Evolutionary conservation across 371 early-diverging fungal genomes (phyloP).

Genomic region (Mortierella sp.): DNA sequence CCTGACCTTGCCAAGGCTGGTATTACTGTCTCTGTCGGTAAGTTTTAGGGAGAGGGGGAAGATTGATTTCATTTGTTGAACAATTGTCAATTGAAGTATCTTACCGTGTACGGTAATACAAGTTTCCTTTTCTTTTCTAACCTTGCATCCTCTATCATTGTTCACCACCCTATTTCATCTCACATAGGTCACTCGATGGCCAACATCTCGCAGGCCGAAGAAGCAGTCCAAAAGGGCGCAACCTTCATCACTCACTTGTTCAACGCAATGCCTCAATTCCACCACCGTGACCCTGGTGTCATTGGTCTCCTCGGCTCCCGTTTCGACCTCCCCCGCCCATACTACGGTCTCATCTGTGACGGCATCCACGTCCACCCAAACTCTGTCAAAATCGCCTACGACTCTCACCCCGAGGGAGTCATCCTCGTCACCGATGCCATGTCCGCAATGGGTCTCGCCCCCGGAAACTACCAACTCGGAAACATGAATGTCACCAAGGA

Average conservation of each 20-base stretch:
- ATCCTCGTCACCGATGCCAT: constrained; percentile 86
- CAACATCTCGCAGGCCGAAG: constrained; percentile 78
- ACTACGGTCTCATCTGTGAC: constrained; percentile 86
- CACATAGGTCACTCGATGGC: constrained; percentile 81
- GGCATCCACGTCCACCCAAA: constrained; percentile 88
- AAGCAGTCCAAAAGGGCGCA: constrained; percentile 77
- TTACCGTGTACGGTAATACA: too few relatives aligned
- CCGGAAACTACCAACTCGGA: constrained; percentile 85
- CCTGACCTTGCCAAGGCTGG: constrained; percentile 77
- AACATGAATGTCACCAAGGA: constrained; percentile 74
- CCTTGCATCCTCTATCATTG: not conserved
- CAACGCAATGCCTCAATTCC: constrained; percentile 89
- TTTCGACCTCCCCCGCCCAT: constrained; percentile 72
- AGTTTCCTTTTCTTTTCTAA: constrained; percentile 5
- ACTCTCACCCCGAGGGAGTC: constrained; percentile 81
- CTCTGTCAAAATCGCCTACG: constrained; percentile 84
- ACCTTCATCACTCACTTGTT: constrained; percentile 86
- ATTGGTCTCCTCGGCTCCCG: constrained; percentile 80
- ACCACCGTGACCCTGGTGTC: constrained; percentile 87
- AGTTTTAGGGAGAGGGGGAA: too few relatives aligned
- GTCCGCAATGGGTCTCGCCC: constrained; percentile 81
- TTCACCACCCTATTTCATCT: not conserved
- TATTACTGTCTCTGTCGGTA: constrained; percentile 78
- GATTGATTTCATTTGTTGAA: too few relatives aligned
- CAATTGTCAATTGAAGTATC: too few relatives aligned